Evolutionary conservation across 768 basidiomycete genomes (phyloP).

Genomic region (Pleurotus sapidus): DNA sequence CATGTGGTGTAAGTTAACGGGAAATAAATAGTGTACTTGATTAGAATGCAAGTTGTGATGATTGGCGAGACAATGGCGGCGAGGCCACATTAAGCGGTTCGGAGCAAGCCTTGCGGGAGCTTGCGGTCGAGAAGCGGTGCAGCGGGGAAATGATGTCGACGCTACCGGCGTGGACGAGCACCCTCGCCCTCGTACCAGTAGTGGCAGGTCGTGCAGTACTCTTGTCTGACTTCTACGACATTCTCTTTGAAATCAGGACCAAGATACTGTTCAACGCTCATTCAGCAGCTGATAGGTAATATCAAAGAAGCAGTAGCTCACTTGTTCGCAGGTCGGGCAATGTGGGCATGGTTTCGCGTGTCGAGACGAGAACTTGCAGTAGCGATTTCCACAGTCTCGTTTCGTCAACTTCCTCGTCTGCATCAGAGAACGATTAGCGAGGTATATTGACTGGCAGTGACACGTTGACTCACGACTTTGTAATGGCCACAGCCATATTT

Average conservation of each 20-base stretch:
- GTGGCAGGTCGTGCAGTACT: conserved; percentile 56
- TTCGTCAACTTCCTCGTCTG: conserved; percentile 52
- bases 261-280: conserved; percentile 47
- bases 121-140: conserved; percentile 1
- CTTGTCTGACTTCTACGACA: conserved; percentile 45
- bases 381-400: conserved; percentile 51
- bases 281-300: conserved; percentile 9
- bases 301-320: conserved; percentile 20
- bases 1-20: background rate
- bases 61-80: background rate
- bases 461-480: conserved; percentile 46
- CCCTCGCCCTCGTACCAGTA: conserved; percentile 55
- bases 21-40: no score
- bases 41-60: no score
- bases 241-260: conserved; percentile 70
- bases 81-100: background rate
- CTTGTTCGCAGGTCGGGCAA: conserved; percentile 43
- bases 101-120: background rate
- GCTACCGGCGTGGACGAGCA: conserved; percentile 33
- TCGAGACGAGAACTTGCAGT: conserved; percentile 32
- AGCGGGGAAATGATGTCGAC: conserved; percentile 3
- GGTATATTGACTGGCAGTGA: conserved; percentile 10
- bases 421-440: conserved; percentile 8
- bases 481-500: conserved; percentile 83
- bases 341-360: conserved; percentile 33